These are phyloP conservation scores for Cyclocybe aegerita DNA, from an alignment of 768 basidiomycete species.

Conservation along the genomic window DNA sequence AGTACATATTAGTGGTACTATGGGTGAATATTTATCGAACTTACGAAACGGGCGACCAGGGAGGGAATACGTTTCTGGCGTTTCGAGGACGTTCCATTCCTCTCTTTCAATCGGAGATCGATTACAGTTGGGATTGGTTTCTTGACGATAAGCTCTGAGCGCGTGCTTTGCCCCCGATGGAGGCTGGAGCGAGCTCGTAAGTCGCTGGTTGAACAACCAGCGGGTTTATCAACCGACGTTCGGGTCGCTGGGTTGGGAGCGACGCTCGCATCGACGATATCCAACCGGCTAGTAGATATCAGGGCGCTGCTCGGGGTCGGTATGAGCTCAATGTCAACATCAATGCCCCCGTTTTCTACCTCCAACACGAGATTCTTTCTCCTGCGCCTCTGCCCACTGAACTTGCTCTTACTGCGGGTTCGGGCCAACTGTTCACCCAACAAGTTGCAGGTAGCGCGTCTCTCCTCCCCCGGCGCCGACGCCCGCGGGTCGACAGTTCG, in stretches of 20 bases:
- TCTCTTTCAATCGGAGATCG: conserved; percentile 28
- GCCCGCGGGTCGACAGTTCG: conserved; percentile 21
- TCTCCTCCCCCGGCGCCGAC: conserved; percentile 2
- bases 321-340: conserved; percentile 41
- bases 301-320: conserved; percentile 14
- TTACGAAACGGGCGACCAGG: conserved; percentile 37
- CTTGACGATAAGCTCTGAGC: too few species aligned
- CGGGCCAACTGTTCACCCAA: background rate
- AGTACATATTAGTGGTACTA: background rate
- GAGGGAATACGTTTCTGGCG: conserved; percentile 23
- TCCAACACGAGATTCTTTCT: conserved; percentile 38
- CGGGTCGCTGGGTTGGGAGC: too few species aligned
- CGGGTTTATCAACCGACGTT: too few species aligned
- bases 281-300: background rate
- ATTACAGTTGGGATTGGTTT: conserved; percentile 24
- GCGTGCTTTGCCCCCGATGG: too few species aligned
- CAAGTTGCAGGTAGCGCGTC: background rate
- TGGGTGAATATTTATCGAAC: conserved; percentile 11
- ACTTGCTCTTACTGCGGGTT: background rate
- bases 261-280: too few species aligned
- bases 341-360: conserved; percentile 39
- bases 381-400: background rate
- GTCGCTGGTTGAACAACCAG: too few species aligned
- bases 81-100: conserved; percentile 4
- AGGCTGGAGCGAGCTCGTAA: too few species aligned